These are phyloP conservation scores for Seiridium cupressi DNA, from an alignment of 2,329 filamentous ascomycete genomes.

Conservation along the genomic window DNA sequence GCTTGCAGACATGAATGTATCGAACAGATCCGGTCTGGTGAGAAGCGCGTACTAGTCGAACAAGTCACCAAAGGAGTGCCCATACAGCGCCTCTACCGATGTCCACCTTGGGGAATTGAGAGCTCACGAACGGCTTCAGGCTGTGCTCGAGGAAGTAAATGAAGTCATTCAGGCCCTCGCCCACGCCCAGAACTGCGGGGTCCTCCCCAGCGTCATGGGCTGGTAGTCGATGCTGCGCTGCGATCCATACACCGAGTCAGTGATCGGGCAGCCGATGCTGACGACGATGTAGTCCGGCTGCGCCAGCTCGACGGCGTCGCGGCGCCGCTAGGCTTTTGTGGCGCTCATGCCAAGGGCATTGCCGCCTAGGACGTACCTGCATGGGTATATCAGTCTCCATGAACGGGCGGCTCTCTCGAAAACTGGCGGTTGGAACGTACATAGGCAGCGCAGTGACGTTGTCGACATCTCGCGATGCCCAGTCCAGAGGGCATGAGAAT, in stretches of 20 bases:
- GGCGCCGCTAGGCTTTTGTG: conserved; percentile 21
- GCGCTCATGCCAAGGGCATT: conserved; percentile 23
- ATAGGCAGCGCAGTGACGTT: neutral
- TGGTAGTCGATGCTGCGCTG: conserved; percentile 21
- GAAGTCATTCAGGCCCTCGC: conserved; percentile 17
- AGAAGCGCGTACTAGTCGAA: conserved; percentile 21
- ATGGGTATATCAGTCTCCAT: neutral
- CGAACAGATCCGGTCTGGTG: conserved; percentile 18
- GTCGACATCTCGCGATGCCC: conserved; percentile 3
- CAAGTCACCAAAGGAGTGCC: conserved; percentile 22
- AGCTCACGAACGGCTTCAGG: conserved; percentile 19
- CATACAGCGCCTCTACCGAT: conserved; percentile 8
- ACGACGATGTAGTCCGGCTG: conserved; percentile 23
- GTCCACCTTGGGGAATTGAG: conserved; percentile 16
- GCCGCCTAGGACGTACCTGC: conserved; percentile 23
- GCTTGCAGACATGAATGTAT: conserved; percentile 21
- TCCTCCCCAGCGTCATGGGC: conserved; percentile 14
- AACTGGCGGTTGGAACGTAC: neutral
- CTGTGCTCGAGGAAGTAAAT: conserved; percentile 19
- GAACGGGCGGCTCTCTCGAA: neutral
- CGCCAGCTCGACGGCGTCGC: conserved; percentile 16
- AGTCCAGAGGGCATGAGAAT: conserved; percentile 15
- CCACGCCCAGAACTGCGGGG: conserved; percentile 3
- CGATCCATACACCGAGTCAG: conserved; percentile 17
- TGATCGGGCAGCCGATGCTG: conserved; percentile 23